These are phyloP conservation scores for Entophlyctis helioformis DNA, from an alignment of 192 early-diverging fungal species.

Conservation along the genomic window DNA sequence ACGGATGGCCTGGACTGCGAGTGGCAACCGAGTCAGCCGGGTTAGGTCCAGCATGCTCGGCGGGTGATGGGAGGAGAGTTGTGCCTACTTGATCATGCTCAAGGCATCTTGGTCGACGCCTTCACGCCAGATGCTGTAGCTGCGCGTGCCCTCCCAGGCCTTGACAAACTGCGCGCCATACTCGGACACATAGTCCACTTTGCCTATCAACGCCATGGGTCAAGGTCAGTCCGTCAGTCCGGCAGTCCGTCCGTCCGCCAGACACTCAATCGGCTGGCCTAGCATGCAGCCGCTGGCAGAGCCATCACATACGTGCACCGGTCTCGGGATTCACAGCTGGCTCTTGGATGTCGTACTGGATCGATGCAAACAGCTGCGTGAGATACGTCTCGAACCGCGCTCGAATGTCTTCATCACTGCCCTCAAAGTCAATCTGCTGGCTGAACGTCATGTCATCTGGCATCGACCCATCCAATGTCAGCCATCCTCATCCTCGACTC, in stretches of 20 bases:
- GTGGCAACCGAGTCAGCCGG: background rate
- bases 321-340: constrained; percentile 1
- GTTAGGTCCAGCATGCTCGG: background rate
- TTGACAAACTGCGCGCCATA: constrained; percentile 51
- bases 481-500: too few species aligned
- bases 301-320: constrained; percentile 9
- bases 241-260: background rate
- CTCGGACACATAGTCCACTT: constrained; percentile 49
- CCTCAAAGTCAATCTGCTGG: constrained; percentile 54
- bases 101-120: constrained; percentile 9
- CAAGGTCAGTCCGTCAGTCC: background rate
- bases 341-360: constrained; percentile 38
- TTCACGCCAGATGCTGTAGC: constrained; percentile 53
- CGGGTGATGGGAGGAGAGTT: background rate
- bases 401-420: constrained; percentile 68
- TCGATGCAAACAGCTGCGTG: constrained; percentile 49
- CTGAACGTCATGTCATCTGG: constrained; percentile 32
- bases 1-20: constrained; percentile 26
- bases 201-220: background rate
- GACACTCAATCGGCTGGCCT: background rate
- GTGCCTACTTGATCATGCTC: constrained; percentile 1
- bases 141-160: constrained; percentile 54
- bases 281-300: constrained; percentile 2
- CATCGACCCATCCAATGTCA: background rate
- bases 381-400: constrained; percentile 66